A percentile compares a stretch with the other conserved stretches of the same genome.
These are phyloP conservation scores for Conticribra weissflogii DNA, from an alignment of 108 stramenopile genomes.

Conservation along the genomic window DNA sequence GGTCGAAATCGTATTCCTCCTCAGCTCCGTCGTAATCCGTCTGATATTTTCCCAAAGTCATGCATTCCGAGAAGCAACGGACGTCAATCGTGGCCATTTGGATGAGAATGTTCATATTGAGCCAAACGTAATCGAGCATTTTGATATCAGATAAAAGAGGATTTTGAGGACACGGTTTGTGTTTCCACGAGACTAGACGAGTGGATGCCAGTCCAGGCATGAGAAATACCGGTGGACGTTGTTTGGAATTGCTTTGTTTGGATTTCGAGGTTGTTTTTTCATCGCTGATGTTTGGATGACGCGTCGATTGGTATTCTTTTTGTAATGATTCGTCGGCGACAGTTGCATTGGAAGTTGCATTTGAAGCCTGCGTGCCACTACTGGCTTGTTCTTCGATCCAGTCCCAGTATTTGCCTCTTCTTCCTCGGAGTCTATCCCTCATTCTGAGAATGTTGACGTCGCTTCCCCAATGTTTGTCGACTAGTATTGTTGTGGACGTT, in stretches of 20 bases:
- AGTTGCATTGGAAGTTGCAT: neutral
- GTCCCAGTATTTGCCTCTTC: conserved; percentile 38
- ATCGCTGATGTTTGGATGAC: neutral
- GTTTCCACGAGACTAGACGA: conserved; percentile 81
- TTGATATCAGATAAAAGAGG: conserved; percentile 73
- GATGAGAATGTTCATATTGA: conserved; percentile 77
- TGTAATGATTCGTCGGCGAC: neutral
- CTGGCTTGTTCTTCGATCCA: conserved; percentile 23
- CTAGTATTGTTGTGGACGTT: conserved; percentile 33
- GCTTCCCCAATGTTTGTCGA: conserved; percentile 87
- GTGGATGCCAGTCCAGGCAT: conserved; percentile 86
- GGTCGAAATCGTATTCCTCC: neutral
- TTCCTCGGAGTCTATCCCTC: conserved; percentile 64
- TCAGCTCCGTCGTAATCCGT: conserved; percentile 63
- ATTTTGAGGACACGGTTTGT: conserved; percentile 64
- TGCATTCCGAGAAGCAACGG: conserved; percentile 75
- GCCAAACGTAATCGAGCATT: conserved; percentile 87
- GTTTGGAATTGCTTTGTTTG: conserved; percentile 22
- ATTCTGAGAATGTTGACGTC: conserved; percentile 65
- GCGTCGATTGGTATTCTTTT: too few species aligned
- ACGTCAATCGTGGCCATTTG: conserved; percentile 84
- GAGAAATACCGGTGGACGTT: conserved; percentile 83
- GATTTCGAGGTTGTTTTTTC: conserved; percentile 2
- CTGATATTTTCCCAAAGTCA: conserved; percentile 77
- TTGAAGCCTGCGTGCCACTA: neutral